Evolutionary conservation across 495 filamentous ascomycete genomes (phyloP), one percentile per base, ranked within the genome.

Genomic region (Penicillium coffeae): DNA sequence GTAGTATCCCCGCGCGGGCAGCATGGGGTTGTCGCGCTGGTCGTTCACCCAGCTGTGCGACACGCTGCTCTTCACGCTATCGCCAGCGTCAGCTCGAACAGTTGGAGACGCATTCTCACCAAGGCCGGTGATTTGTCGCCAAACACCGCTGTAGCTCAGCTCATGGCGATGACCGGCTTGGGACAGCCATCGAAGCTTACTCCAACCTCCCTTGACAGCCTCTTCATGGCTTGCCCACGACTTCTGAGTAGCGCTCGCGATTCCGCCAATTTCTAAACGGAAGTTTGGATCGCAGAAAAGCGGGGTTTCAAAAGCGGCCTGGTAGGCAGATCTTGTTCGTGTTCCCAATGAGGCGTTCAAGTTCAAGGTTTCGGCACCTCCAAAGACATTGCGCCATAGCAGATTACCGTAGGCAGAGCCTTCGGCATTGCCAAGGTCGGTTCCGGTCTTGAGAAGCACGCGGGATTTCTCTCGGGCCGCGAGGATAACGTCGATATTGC

Each of bases 161-260:
- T 93, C 83, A 60, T 95, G 87, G 45, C 66, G 79, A 51, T 86
- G 79, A 25, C 79, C 77, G 19, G 74, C 75, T 36, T 68, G 61
- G 21, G 76, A 80, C 39, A 82, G 56, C 84, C 86, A 97, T 38
- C 79, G 78, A 16, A 95, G 65, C 47, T 86, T 90, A 8, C 86
- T 73, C 64, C 80, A 84, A 8, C 80, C 90, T 16, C 90, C 90
- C 53, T 83, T 88, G n/a, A 92, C 65, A 1, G 82, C 82, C 69
- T 97, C 94, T 51, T 96, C 92, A 58, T 98, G 92, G 48, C 86
- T 92, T 3, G 93, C 88, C 84, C 88, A 96, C 12, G 81, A 77
- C 60, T 96, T 96, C 51, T 89, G 80, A 3, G 88, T 93, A 9
- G 85, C 80, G 52, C 86, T 92, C 19, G 84, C 82, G 37, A 93